phyloP scores from a whole-genome alignment of 139 green algal genomes.

The Picochlorum sp. region DNA sequence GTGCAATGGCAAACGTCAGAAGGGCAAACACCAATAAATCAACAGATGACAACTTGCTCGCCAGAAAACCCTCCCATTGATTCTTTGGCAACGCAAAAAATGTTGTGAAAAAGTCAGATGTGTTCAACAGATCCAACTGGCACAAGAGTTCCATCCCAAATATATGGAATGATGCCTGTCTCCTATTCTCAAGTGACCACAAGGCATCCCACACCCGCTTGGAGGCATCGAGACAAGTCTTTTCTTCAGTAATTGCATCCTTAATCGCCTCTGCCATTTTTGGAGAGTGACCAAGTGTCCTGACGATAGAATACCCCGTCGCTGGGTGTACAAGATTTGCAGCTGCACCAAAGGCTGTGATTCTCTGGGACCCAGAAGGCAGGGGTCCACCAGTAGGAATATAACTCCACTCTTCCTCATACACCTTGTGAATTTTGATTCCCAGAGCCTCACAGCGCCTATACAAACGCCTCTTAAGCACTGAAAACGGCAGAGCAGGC shows the following conservation, averaged over 20 bases:
- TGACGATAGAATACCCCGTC: constrained; percentile 85
- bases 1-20: constrained; percentile 72
- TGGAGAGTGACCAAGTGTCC: constrained; percentile 73
- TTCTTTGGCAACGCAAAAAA: constrained; percentile 79
- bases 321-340: constrained; percentile 89
- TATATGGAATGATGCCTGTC: constrained; percentile 82
- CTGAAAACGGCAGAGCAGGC: constrained; percentile 75
- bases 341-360: constrained; percentile 77
- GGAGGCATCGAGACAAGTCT: constrained; percentile 31
- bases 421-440: constrained; percentile 43
- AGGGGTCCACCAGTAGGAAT: constrained; percentile 84
- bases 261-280: constrained; percentile 55
- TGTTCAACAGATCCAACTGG: constrained; percentile 61
- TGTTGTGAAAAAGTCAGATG: constrained; percentile 85
- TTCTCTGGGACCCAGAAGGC: constrained; percentile 46
- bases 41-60: constrained; percentile 55
- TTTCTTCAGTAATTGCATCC: constrained; percentile 20
- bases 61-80: constrained; percentile 87
- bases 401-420: constrained; percentile 91
- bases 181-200: constrained; percentile 73
- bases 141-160: constrained; percentile 89
- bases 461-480: constrained; percentile 83
- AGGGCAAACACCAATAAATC: constrained; percentile 88
- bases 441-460: constrained; percentile 55
- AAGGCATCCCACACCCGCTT: constrained; percentile 66